These are phyloP conservation scores for Immersiella caudata DNA, from an alignment of 495 filamentous ascomycete species.

Conservation along the genomic window DNA sequence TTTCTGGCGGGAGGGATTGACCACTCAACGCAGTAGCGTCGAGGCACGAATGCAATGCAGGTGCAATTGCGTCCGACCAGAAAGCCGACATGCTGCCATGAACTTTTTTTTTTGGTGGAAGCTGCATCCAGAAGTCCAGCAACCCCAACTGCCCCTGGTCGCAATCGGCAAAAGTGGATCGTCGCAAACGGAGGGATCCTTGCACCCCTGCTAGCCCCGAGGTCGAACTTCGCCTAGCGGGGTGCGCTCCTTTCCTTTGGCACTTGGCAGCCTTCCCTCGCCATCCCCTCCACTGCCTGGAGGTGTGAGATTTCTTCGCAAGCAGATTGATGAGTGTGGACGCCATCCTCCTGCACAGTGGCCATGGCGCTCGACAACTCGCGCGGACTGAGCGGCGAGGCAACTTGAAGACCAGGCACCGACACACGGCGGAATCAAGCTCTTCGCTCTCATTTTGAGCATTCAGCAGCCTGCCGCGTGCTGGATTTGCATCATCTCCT, in stretches of 20 bases:
- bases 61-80: slow-evolving; percentile 15
- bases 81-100: background rate
- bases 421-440: background rate
- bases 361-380: background rate
- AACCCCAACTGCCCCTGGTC: slow-evolving; percentile 1
- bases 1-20: background rate
- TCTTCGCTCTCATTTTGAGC: background rate
- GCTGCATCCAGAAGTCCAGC: slow-evolving; percentile 3
- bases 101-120: background rate
- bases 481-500: slow-evolving; percentile 15
- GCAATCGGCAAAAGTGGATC: slow-evolving; percentile 21
- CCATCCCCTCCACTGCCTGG: background rate
- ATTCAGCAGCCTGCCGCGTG: background rate
- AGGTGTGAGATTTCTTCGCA: background rate
- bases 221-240: slow-evolving; percentile 16
- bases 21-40: background rate
- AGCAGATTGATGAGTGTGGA: background rate
- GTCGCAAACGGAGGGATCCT: slow-evolving; percentile 18
- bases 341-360: background rate
- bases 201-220: slow-evolving; percentile 16
- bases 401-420: background rate
- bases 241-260: background rate
- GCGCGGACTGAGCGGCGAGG: background rate
- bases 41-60: slow-evolving; percentile 9
- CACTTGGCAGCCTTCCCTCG: background rate